Percentiles rank a stretch among this genome's conserved stretches.
Conservation (phyloP, 805 yeast species). For the Kodamaea kaohsiungensis region DNA sequence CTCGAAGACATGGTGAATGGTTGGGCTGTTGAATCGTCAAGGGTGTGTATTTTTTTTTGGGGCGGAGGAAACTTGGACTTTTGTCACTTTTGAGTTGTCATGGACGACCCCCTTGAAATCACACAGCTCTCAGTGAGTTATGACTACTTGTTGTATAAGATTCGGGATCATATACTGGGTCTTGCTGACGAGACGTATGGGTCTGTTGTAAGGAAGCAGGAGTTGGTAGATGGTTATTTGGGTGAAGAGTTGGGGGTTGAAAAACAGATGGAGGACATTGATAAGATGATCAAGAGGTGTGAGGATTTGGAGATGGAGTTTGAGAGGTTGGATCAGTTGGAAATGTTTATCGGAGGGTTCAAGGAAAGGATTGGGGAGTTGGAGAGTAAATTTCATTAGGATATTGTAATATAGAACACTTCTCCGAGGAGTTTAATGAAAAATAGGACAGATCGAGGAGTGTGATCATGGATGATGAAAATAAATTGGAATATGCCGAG, state of each 20-base stretch:
- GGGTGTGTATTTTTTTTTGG: constrained; percentile 1
- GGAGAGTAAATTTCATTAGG: constrained; percentile 12
- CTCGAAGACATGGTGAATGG: constrained; percentile 9
- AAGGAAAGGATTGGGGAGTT: constrained; percentile 17
- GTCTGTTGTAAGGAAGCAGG: constrained; percentile 34
- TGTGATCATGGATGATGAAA: too few species aligned
- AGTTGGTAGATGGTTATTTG: constrained; percentile 22
- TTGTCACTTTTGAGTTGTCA: not conserved
- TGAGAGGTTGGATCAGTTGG: constrained; percentile 53
- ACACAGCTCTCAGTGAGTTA: constrained; percentile 59
- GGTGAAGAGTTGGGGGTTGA: constrained; percentile 32
- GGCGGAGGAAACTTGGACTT: not conserved
- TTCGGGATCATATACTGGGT: constrained; percentile 53
- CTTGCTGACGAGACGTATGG: constrained; percentile 43
- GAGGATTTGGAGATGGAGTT: constrained; percentile 53
- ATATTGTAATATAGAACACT: too few species aligned
- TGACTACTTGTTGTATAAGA: constrained; percentile 65
- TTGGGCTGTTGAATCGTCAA: not conserved
- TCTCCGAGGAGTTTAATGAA: too few species aligned
- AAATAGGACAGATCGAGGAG: too few species aligned
- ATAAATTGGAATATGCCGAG: too few species aligned
- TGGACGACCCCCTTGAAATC: constrained; percentile 60
- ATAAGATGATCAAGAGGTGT: constrained; percentile 44
- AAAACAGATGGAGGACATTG: constrained; percentile 40
- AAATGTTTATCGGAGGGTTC: constrained; percentile 28